These are phyloP conservation scores for Metschnikowia dekortorum DNA, from an alignment of 805 yeast genomes.

Conservation along the genomic window DNA sequence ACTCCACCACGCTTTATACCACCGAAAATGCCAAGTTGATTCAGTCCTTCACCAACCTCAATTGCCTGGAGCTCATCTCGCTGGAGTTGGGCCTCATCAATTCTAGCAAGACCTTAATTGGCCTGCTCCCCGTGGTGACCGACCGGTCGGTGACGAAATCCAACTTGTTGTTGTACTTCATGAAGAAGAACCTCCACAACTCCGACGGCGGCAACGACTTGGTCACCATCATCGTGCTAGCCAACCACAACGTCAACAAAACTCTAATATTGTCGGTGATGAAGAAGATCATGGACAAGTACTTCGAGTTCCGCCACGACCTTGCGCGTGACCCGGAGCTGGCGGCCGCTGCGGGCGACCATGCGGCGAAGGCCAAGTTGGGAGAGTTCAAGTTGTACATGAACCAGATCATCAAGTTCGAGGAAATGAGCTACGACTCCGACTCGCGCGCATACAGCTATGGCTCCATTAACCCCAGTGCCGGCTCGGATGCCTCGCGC, in stretches of 20 bases:
- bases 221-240: constrained; percentile 48
- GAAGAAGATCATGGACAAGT: constrained; percentile 49
- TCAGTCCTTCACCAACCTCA: constrained; percentile 39
- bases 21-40: constrained; percentile 47
- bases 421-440: constrained; percentile 43
- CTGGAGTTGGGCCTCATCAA: constrained; percentile 53
- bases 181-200: constrained; percentile 41
- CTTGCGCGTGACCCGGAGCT: constrained; percentile 12
- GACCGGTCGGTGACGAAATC: constrained; percentile 23
- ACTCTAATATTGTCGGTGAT: constrained; percentile 44
- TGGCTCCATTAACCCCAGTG: constrained; percentile 25
- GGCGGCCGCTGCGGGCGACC: constrained; percentile 6
- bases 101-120: constrained; percentile 40
- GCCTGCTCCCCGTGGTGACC: constrained; percentile 31
- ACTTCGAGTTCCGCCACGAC: constrained; percentile 37
- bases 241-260: constrained; percentile 41
- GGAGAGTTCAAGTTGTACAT: constrained; percentile 54
- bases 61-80: constrained; percentile 50
- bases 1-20: constrained; percentile 58
- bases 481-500: constrained; percentile 1
- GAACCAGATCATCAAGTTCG: constrained; percentile 52
- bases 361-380: constrained; percentile 21
- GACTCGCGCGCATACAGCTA: constrained; percentile 31
- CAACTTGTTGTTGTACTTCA: constrained; percentile 41
- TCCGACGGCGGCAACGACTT: constrained; percentile 44